Base-by-base conservation (phyloP, 1,139 yeast genomes). In the Lizanozyma gosingica region DNA sequence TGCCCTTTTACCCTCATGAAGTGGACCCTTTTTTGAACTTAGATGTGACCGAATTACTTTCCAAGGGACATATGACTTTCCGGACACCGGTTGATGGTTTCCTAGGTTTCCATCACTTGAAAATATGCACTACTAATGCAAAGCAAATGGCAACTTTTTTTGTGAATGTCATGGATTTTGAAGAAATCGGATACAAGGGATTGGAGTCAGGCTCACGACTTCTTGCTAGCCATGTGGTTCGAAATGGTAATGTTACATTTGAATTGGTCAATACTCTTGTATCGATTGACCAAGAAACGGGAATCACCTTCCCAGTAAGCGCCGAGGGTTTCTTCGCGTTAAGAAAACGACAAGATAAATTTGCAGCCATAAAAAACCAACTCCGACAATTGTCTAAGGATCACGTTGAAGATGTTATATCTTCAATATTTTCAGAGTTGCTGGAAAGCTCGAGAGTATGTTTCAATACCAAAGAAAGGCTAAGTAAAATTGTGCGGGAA, bases 161-260 rank as follows among this genome's bases (percentile, higher is more conserved):
- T 43, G 68, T 75, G 39, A 51, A 68, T 14, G 59, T 74, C 3
- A 72, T 79, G 65, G 95, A 94, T 0, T 85, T 85, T 55, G 50
- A 63, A 22, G 76, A 72, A 37, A 56, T 80, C 37, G 94, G 88
- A 1, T 76, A 71, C 50, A 68, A 59, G 45, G 87, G 86, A 1
- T 65, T 85, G 37, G 92, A 83, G 52, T 82, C 81, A 1, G 85
- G 83, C 1, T 74, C 83, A 3, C 66, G 74, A 40, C 59, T 67
- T 11, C 56, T 77, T 11, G 71, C 78, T 4, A 66, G 82, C 1
- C 83, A 81, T 49, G 94, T 80, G 0, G 67, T 85, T 11, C 57
- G 56, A 34, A 80, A 80, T 52, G 83, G 83, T 1, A 52, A 63
- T n/a, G 71, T 80, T 3, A 48, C 69, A 1, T 63, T 85, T 49